Evolutionary conservation across 2,329 filamentous ascomycete genomes (phyloP), one percentile per base, ranked within the genome.

Genomic region (Colletotrichum sp.): DNA sequence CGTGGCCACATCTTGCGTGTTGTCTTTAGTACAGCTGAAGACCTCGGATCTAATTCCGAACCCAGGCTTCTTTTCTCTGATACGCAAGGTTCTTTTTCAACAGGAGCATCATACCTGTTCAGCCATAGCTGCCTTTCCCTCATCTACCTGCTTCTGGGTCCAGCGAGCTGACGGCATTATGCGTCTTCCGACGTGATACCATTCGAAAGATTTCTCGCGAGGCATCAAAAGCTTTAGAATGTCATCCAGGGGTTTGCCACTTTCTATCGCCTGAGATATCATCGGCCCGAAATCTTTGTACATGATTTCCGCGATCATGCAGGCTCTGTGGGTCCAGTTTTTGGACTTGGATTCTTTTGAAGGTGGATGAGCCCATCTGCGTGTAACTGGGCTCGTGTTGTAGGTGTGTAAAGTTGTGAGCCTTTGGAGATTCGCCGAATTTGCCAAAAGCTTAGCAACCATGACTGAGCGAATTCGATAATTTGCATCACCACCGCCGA

Each of bases 381-480:
- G 1, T 52, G 44, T 52, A 8, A 52, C 3, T 0, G 0, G 10
- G n/a, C 1, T 0, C 12, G n/a, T 21, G n/a, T 52, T 52, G 44
- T 52, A 52, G 12, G 1, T 0, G 6, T 52, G 44, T 52, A 52
- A 2, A 4, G 44, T 52, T 52, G n/a, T 52, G 44, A 52, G 44
- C 44, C 1, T 52, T 24, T 52, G 44, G n/a, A 52, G 44, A 24
- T 52, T 52, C 44, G n/a, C 0, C n/a, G 44, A 52, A 13, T 52
- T 1, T 0, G 6, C 44, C 1, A 52, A 4, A 52, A 52, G 44
- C 44, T 52, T 21, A 0, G 44, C 44, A 52, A 52, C 44, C 10
- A 1, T 3, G 44, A 52, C 1, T 52, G 44, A 52, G n/a, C 0
- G 1, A 21, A 1, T 52, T 2, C 44, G 44, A 52, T 52, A 21